Conservation (phyloP, 768 basidiomycete genomes). For the Lyophyllum decastes region DNA sequence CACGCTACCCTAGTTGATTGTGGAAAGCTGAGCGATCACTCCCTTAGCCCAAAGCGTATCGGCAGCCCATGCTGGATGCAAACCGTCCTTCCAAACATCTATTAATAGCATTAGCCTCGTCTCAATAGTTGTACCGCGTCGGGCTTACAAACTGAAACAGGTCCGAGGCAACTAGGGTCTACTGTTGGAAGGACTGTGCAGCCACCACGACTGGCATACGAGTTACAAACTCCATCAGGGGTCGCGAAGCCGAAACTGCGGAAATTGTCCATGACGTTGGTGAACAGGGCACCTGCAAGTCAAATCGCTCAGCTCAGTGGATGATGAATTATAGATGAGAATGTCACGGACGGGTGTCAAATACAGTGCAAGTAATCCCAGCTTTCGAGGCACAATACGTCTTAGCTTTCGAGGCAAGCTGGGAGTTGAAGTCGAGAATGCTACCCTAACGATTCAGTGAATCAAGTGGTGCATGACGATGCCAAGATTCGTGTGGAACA, state of each 20-base stretch:
- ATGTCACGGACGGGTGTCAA: constrained; percentile 19
- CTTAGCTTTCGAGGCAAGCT: constrained; percentile 15
- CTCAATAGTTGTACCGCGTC: not conserved
- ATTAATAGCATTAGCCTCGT: not conserved
- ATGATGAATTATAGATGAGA: not conserved
- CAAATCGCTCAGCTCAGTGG: not conserved
- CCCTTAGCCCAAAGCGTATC: constrained; percentile 22
- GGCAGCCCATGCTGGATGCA: constrained; percentile 21
- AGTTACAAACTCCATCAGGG: constrained; percentile 14
- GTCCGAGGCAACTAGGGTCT: constrained; percentile 21
- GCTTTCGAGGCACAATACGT: constrained; percentile 19
- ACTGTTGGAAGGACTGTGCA: constrained; percentile 12
- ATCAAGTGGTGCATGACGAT: not conserved
- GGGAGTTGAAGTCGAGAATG: constrained; percentile 22
- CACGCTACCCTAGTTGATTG: not conserved
- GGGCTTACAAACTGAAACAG: constrained; percentile 15
- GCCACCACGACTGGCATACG: constrained; percentile 17
- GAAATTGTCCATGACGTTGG: constrained; percentile 20
- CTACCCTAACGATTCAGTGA: constrained; percentile 7
- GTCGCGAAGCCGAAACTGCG: constrained; percentile 20
- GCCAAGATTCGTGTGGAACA: not conserved
- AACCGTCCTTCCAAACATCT: constrained; percentile 25
- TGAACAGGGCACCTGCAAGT: constrained; percentile 17
- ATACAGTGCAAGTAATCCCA: constrained; percentile 18
- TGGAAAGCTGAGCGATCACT: not conserved